Conservation (phyloP, 768 basidiomycete genomes). For the Termitomyces bulborhizus region DNA sequence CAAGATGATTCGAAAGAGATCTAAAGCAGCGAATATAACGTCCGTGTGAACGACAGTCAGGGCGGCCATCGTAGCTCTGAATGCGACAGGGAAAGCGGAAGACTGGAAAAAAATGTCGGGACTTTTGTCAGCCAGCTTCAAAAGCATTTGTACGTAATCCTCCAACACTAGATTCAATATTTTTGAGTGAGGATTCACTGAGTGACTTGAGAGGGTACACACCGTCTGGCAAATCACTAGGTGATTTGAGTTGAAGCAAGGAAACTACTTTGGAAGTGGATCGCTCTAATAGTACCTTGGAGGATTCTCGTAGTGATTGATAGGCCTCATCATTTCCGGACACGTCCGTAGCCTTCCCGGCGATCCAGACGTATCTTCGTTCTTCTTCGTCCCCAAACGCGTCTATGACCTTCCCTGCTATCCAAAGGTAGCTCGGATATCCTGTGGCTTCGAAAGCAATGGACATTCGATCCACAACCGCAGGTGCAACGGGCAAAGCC, state of each 20-base stretch:
- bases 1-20: slow-evolving; percentile 70
- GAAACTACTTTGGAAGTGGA: slow-evolving; percentile 66
- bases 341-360: slow-evolving; percentile 71
- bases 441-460: slow-evolving; percentile 74
- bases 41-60: slow-evolving; percentile 81
- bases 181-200: background rate
- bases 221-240: slow-evolving; percentile 87
- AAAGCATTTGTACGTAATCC: slow-evolving; percentile 82
- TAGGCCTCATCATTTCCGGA: slow-evolving; percentile 63
- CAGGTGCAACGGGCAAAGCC: slow-evolving; percentile 60
- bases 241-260: slow-evolving; percentile 60
- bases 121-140: slow-evolving; percentile 56
- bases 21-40: slow-evolving; percentile 75
- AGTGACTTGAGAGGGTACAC: slow-evolving; percentile 19
- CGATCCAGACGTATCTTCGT: slow-evolving; percentile 80
- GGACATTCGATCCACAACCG: slow-evolving; percentile 71
- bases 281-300: slow-evolving; percentile 65
- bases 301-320: slow-evolving; percentile 44
- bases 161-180: slow-evolving; percentile 64
- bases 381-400: slow-evolving; percentile 69
- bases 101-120: slow-evolving; percentile 81
- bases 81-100: slow-evolving; percentile 68
- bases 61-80: slow-evolving; percentile 69
- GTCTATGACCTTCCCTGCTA: slow-evolving; percentile 79
- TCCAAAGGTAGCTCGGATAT: slow-evolving; percentile 88